Conservation (phyloP, 768 basidiomycete genomes). For the Gloeophyllum trabeum region DNA sequence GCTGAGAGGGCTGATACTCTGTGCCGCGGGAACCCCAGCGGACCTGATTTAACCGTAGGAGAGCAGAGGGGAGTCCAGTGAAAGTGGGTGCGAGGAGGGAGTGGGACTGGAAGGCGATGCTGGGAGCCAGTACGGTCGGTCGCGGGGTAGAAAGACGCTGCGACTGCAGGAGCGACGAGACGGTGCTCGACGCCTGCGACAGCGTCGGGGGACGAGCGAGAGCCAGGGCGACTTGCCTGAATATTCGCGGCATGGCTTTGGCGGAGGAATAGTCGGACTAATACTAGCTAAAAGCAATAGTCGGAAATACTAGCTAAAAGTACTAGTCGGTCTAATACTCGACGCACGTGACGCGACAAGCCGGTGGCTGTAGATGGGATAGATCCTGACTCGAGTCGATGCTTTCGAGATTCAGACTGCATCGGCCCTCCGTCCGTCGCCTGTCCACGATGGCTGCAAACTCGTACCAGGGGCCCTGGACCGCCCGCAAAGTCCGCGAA, state of each 20-base stretch:
- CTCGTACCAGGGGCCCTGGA: conserved; percentile 34
- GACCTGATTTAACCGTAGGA: conserved; percentile 35
- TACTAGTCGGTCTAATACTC: not conserved
- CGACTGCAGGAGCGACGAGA: no score
- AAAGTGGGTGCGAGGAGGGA: not conserved
- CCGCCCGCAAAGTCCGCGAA: conserved; percentile 73
- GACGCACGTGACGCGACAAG: not conserved
- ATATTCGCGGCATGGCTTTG: not conserved
- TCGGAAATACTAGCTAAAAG: not conserved
- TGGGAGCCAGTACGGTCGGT: no score
- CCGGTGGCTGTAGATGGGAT: no score
- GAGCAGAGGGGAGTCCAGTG: conserved; percentile 21
- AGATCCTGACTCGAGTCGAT: not conserved
- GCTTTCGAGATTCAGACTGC: not conserved
- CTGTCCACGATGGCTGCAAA: not conserved
- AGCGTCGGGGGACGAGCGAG: not conserved
- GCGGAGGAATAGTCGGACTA: not conserved
- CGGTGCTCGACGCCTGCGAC: no score
- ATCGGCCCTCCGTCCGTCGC: not conserved
- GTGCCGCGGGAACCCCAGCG: conserved; percentile 65
- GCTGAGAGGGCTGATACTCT: conserved; percentile 96
- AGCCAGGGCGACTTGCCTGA: not conserved
- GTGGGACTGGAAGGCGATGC: no score
- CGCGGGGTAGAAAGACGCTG: no score
- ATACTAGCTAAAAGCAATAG: not conserved